A percentile compares a stretch with the other conserved stretches of the same genome.
Conservation (phyloP, 2,329 filamentous ascomycete species). For the Diaporthe humulicola region DNA sequence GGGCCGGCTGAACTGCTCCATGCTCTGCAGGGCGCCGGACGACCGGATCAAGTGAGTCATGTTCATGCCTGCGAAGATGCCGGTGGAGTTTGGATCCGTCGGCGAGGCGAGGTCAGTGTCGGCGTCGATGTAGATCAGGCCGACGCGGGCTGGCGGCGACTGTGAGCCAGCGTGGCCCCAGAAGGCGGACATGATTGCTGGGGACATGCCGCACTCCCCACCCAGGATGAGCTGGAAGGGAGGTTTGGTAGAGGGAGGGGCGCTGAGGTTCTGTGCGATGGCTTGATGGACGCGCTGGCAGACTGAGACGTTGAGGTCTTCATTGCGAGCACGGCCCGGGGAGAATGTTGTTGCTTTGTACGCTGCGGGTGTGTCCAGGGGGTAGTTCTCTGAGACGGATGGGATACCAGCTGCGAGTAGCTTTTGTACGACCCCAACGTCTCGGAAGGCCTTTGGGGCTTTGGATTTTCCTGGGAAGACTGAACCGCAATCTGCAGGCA, state of each 20-base stretch:
- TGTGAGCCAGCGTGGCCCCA: background rate
- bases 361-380: background rate
- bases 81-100: background rate
- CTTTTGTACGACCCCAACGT: background rate
- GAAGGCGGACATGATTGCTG: constrained; percentile 12
- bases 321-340: background rate
- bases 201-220: constrained; percentile 12
- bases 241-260: background rate
- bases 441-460: background rate
- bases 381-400: background rate
- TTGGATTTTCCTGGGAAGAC: constrained; percentile 1
- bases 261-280: background rate
- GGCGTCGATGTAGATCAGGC: constrained; percentile 20
- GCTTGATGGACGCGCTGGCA: background rate
- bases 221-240: constrained; percentile 20
- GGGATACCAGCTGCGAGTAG: background rate
- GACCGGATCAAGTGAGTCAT: background rate
- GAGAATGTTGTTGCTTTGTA: background rate
- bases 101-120: constrained; percentile 20
- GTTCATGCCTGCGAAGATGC: constrained; percentile 12
- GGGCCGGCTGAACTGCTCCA: background rate
- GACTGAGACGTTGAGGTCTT: background rate
- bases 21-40: background rate
- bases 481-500: constrained; percentile 12
- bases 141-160: background rate